phyloP scores from a whole-genome alignment of 257 asterid genomes.

The Orobanche coerulescens region DNA sequence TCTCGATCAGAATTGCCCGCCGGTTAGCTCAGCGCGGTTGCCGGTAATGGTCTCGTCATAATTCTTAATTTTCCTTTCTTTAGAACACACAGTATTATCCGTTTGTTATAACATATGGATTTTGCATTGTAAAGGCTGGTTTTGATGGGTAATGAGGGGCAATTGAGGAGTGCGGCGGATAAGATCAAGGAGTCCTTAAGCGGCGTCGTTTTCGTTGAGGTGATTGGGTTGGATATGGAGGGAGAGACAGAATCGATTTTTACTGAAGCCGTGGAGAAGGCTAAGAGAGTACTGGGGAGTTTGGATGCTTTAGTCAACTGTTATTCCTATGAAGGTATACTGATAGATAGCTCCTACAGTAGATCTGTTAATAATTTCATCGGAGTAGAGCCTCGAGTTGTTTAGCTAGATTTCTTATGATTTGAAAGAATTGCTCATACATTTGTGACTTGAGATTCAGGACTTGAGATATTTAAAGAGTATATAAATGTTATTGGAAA shows the following conservation, averaged over 20 bases:
- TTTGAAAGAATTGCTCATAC: not conserved
- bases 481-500: not conserved
- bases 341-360: not conserved
- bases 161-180: slow-evolving; percentile 44
- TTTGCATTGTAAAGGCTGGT: slow-evolving; percentile 43
- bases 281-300: slow-evolving; percentile 41
- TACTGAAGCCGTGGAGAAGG: slow-evolving; percentile 59
- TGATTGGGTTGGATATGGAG: slow-evolving; percentile 69
- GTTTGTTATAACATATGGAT: not conserved
- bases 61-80: not conserved
- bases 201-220: slow-evolving; percentile 42
- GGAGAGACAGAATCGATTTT: slow-evolving; percentile 50
- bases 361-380: not conserved
- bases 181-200: slow-evolving; percentile 38
- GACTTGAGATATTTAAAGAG: not conserved
- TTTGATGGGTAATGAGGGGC: slow-evolving; percentile 69
- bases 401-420: not conserved
- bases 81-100: not conserved
- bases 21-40: slow-evolving; percentile 75
- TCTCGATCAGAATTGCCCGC: slow-evolving; percentile 60
- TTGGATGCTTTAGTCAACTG: slow-evolving; percentile 79
- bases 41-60: slow-evolving; percentile 37
- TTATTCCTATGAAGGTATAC: slow-evolving; percentile 72
- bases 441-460: not conserved
- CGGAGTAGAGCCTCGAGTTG: not conserved